Conservation (phyloP, 169 alveolate species). For the Babesia divergens region DNA sequence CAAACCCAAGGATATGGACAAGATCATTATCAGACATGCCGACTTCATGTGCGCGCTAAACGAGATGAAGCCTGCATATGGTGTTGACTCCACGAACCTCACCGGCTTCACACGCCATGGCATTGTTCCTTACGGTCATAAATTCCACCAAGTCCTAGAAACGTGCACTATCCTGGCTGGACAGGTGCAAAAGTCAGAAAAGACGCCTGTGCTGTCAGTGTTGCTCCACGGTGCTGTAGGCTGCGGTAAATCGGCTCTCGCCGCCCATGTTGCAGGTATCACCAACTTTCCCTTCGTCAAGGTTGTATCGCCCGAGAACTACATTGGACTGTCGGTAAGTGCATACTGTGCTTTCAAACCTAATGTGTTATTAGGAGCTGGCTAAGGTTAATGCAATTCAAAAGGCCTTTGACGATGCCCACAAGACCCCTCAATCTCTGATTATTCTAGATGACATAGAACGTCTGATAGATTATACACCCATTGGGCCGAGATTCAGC, state of each 20-base stretch:
- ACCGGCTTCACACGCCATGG: constrained; percentile 84
- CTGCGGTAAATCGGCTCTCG: constrained; percentile 96
- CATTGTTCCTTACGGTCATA: constrained; percentile 86
- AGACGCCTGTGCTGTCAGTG: constrained; percentile 88
- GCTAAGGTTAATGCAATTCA: constrained; percentile 84
- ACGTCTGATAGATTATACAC: constrained; percentile 94
- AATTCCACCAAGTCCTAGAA: constrained; percentile 80
- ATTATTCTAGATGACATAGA: constrained; percentile 96
- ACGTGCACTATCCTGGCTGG: constrained; percentile 76
- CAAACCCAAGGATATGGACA: constrained; percentile 79
- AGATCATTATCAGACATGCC: constrained; percentile 74
- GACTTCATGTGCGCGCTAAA: constrained; percentile 91
- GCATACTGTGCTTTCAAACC: neutral
- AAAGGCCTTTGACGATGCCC: constrained; percentile 98
- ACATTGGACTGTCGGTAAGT: constrained; percentile 91
- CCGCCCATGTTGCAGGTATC: constrained; percentile 92
- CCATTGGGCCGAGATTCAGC: constrained; percentile 97
- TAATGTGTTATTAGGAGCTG: constrained; percentile 48
- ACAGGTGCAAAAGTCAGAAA: constrained; percentile 78
- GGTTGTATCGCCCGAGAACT: constrained; percentile 93
- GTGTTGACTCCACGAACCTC: constrained; percentile 77
- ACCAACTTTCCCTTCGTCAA: constrained; percentile 95
- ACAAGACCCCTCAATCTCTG: constrained; percentile 90
- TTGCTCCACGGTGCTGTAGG: constrained; percentile 93
- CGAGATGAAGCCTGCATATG: constrained; percentile 97